A percentile compares a stretch with the other conserved stretches of the same genome.
These are phyloP conservation scores for Stylosanthes scabra DNA, from an alignment of 331 rosid genomes.

Conservation along the genomic window DNA sequence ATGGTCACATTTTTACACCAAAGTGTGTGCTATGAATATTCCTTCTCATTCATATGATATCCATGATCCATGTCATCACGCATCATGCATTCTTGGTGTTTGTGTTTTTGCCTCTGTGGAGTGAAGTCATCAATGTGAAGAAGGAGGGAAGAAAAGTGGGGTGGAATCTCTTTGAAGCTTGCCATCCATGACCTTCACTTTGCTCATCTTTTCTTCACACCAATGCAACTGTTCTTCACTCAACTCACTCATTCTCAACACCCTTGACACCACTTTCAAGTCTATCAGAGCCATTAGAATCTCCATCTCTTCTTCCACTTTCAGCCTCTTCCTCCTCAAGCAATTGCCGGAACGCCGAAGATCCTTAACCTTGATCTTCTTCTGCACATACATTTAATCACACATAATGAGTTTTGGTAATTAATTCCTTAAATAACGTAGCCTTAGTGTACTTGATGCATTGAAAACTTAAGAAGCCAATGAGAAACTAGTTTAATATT, in stretches of 20 bases:
- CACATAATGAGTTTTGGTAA: too few species aligned
- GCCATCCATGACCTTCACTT: conserved; percentile 74
- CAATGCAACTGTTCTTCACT: conserved; percentile 84
- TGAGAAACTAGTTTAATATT: too few species aligned
- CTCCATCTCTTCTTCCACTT: conserved; percentile 82
- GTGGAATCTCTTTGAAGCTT: conserved; percentile 93
- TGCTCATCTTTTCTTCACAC: conserved; percentile 99
- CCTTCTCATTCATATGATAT: conserved; percentile 55
- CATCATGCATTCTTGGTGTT: conserved; percentile 47
- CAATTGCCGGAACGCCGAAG: conserved; percentile 72
- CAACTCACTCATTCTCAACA: conserved; percentile 71
- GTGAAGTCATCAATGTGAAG: conserved; percentile 64
- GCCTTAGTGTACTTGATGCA: not conserved
- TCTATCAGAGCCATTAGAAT: conserved; percentile 85
- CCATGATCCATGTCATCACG: conserved; percentile 58
- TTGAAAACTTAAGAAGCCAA: not conserved
- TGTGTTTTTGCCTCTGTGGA: too few species aligned
- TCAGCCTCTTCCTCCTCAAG: conserved; percentile 70
- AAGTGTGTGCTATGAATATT: conserved; percentile 63
- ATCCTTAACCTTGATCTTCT: conserved; percentile 82
- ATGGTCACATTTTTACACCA: conserved; percentile 57
- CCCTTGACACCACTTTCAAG: conserved; percentile 86
- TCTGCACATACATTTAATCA: conserved; percentile 53
- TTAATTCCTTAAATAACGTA: too few species aligned
- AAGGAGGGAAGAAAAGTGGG: conserved; percentile 91